Base-by-base conservation (phyloP, 208 protist genomes). In the Trichomonas gallinae region DNA sequence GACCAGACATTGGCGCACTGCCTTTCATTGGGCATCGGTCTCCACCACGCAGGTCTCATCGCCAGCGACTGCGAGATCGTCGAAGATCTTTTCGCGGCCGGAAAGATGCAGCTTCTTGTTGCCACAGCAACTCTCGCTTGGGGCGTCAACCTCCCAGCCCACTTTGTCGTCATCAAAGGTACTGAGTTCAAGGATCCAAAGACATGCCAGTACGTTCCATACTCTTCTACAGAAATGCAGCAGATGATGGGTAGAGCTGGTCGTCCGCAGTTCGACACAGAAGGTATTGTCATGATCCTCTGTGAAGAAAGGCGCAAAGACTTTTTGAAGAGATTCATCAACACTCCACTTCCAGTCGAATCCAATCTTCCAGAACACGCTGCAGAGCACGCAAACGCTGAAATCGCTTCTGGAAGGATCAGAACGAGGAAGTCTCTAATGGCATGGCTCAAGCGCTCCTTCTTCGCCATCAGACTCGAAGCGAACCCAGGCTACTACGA, bases 71-170 rank as follows among this genome's bases (percentile, higher is more conserved):
- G 97, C 38, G 34, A 97, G 0, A 96, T 99, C 9, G 98, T 99
- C 26, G 49, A 96, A 82, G 42, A 96, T 0, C 40, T 96, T 8
- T 96, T 96, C 42, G 38, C 36, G 15, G 0, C 15, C 81, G 51
- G 42, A 63, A 96, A 82, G 15, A 51, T 96, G 36, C 63, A 96
- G 11, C 97, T 98, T 48, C 97, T 99, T 72, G 98, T 98, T 96
- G 99, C 99, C 97, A 99, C 99, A n/a, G 99, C 99, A 42, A 99
- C 99, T 15, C 98, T 99, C n/a, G 99, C 99, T 44, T 99, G 99
- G 99, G 99, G 99, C 96, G 98, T 99, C n/a, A 99, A 99, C 98
- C 98, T 99, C 63, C 99, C 99, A 0, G 99, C 99, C 3, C 99
- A 99, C 98, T 98, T 99, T 97, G 99, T 99, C 44, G 98, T 99